Evolutionary conservation across 805 yeast species (phyloP).

Genomic region (Candida sithepensis): DNA sequence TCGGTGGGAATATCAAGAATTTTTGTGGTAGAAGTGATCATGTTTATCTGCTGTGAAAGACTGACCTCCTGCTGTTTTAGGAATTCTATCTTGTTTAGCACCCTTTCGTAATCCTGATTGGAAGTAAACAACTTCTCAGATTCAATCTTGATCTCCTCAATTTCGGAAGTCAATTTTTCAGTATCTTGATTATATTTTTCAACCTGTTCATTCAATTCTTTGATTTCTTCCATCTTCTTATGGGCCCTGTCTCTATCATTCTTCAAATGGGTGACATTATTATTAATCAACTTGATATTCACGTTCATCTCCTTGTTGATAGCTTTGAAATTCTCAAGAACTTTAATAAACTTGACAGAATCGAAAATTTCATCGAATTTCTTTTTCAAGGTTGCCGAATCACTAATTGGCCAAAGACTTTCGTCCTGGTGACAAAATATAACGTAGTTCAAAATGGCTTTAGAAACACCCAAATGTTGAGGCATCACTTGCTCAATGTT

Average conservation of each 20-base stretch:
- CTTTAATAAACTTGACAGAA: slow-evolving; percentile 89
- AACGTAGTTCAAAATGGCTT: slow-evolving; percentile 84
- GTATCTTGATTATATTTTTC: slow-evolving; percentile 46
- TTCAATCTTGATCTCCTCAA: slow-evolving; percentile 52
- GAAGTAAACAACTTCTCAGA: slow-evolving; percentile 64
- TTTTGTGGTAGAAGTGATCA: slow-evolving; percentile 46
- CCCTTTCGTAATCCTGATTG: slow-evolving; percentile 78
- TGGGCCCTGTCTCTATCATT: slow-evolving; percentile 72
- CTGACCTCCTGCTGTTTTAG: slow-evolving; percentile 45
- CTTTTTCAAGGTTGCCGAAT: slow-evolving; percentile 83
- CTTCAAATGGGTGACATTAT: slow-evolving; percentile 72
- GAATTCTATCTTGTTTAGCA: slow-evolving; percentile 59
- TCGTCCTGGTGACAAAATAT: slow-evolving; percentile 98
- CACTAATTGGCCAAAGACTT: slow-evolving; percentile 92
- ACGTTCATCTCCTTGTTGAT: slow-evolving; percentile 73
- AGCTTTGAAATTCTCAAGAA: slow-evolving; percentile 71
- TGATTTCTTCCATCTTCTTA: slow-evolving; percentile 47
- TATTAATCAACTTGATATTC: slow-evolving; percentile 73
- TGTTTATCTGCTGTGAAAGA: slow-evolving; percentile 45
- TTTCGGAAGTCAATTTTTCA: slow-evolving; percentile 41
- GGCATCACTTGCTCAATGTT: slow-evolving; percentile 86
- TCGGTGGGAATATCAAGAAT: slow-evolving; percentile 42
- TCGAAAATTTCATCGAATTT: slow-evolving; percentile 96
- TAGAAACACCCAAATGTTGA: slow-evolving; percentile 78
- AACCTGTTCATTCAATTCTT: slow-evolving; percentile 40